Evolutionary conservation across 2,329 filamentous ascomycete genomes (phyloP), one percentile per base, ranked within the genome.

Genomic region (Myriangium duriaei): DNA sequence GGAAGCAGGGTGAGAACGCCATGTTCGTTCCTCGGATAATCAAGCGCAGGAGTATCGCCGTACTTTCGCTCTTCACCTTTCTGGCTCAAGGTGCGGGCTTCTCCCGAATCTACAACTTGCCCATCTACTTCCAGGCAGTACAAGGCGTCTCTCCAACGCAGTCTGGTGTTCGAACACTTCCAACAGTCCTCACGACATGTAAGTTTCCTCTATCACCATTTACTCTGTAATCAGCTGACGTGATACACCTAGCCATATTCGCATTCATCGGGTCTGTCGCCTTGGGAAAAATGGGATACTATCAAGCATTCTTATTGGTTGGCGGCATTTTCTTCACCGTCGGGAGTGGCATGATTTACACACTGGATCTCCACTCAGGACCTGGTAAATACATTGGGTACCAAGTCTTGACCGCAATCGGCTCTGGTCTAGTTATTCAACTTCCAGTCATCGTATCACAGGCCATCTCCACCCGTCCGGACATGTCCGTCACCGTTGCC

Each of bases 351-450:
- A 52, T 69, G 4, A 42, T 68, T 5, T 63, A 55, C 36, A 64
- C 60, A 0, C 52, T 66, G 2, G 49, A 56, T 11, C 46, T 58
- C 1, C 43, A 47, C 26, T 61, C 63, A 2, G 44, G 57, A 0
- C 49, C 52, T 0, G 51, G 45, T 3, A 51, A 56, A 21, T 69
- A 64, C 65, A 60, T 68, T 12, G 67, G 65, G 9, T 70, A 62
- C 47, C 63, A 71, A 37, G 52, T 64, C 4, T 42, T 71, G 2
- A 41, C 57, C 4, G 68, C 64, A n/a, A 49, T 60, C 2, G 63
- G 65, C 1, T 48, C 61, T 7, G 67, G 67, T 2, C 42, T 60
- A 5, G 48, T 48, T 16, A 50, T 63, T n/a, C 61, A 65, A 34
- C 52, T 62, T 24, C 56, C 55, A 9, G 55, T 60, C 40, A 59